Base-by-base conservation (phyloP, 192 early-diverging fungal species). In the Thamnidium elegans region DNA sequence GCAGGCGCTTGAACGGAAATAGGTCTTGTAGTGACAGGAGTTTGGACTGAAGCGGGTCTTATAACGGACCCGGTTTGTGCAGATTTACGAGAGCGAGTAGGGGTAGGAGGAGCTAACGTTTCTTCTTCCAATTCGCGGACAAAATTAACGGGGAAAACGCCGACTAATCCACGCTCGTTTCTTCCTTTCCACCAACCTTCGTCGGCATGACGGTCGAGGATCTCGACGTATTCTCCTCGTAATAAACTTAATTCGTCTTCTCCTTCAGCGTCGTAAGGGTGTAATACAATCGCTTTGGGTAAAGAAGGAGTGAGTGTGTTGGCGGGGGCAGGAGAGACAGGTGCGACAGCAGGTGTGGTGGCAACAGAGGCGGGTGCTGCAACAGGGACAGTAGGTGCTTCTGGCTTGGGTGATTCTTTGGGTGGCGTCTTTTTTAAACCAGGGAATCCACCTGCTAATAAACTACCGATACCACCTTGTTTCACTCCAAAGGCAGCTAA, bases 401-500 rank as follows among this genome's bases (percentile, higher is more conserved):
- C n/a, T n/a, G n/a, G n/a, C n/a, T n/a, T n/a, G n/a, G n/a, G n/a
- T n/a, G n/a, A n/a, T n/a, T n/a, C 10, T 43, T 64, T 64, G 42
- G 42, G 11, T 21, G 58, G 69, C 3, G 79, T 79, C 70, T 88
- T 90, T 70, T 88, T 85, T 64, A 89, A 68, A 43, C 80, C 72
- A 7, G 90, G 86, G 56, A 90, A 68, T 23, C 86, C 89, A 39
- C 88, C 88, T 43, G 88, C 84, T 56, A 92, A 86, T 34, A 92
- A 69, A 42, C 84, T 82, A 43, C 90, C 90, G 61, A 92, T 75
- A 21, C 90, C 90, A 64, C 89, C 90, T 70, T 89, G 84, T 64
- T 89, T 87, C 8, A 92, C 89, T 65, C 90, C 90, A 58, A 87
- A 90, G 0, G 87, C 87, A 7, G 88, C 89, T 54, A 92, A 75